Conservation (phyloP, 805 yeast genomes). For the Zygotorulaspora chibaensis region DNA sequence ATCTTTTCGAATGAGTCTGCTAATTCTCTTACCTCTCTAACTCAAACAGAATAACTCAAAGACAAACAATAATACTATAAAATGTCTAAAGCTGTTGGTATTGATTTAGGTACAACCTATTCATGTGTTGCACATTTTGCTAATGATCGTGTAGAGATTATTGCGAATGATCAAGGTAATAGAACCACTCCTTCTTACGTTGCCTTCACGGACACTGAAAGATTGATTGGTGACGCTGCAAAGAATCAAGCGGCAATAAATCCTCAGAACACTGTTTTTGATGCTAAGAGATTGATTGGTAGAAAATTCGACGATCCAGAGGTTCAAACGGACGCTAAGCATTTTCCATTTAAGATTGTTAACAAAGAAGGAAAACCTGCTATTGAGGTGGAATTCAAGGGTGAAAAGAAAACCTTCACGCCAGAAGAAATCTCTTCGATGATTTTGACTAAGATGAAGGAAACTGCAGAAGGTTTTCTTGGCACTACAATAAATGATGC, state of each 20-base stretch:
- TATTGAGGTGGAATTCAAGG: slow-evolving; percentile 76
- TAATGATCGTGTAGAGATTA: slow-evolving; percentile 88
- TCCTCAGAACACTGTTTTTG: slow-evolving; percentile 86
- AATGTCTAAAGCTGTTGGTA: slow-evolving; percentile 59
- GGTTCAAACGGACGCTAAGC: slow-evolving; percentile 75
- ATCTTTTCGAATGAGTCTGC: neutral
- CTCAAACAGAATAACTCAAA: slow-evolving; percentile 2
- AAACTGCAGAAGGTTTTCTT: slow-evolving; percentile 82
- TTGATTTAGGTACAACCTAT: slow-evolving; percentile 85
- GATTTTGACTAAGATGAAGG: slow-evolving; percentile 87
- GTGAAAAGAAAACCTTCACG: slow-evolving; percentile 80
- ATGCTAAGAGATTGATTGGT: slow-evolving; percentile 91
- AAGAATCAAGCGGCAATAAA: slow-evolving; percentile 96
- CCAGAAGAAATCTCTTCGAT: slow-evolving; percentile 95
- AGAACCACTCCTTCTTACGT: slow-evolving; percentile 96
- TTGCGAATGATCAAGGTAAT: slow-evolving; percentile 98
- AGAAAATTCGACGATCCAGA: slow-evolving; percentile 77
- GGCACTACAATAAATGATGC: slow-evolving; percentile 83
- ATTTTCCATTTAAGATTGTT: slow-evolving; percentile 78
- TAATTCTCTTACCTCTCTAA: neutral
- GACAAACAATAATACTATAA: slow-evolving; percentile 11
- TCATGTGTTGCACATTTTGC: slow-evolving; percentile 95
- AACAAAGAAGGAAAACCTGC: slow-evolving; percentile 73
- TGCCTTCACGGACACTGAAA: slow-evolving; percentile 88
- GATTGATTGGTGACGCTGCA: slow-evolving; percentile 95